Conservation (phyloP, 2,329 filamentous ascomycete genomes). For the Exophiala sideris region DNA sequence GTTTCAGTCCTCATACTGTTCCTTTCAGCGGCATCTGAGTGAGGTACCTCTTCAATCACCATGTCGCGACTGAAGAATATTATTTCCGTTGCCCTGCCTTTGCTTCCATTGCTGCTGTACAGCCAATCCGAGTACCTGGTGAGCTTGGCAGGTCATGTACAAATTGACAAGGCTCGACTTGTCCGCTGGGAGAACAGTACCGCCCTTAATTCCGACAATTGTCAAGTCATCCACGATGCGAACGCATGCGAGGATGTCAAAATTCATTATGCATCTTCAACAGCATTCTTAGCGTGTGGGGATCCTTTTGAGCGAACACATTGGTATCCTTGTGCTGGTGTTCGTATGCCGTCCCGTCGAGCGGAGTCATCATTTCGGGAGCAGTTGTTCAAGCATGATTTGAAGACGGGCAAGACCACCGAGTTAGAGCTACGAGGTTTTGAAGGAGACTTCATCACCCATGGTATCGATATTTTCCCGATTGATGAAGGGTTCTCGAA, state of each 20-base stretch:
- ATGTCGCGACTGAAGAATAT: background rate
- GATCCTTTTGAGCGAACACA: slow-evolving; percentile 17
- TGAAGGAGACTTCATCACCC: slow-evolving; percentile 24
- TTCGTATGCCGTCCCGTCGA: slow-evolving; percentile 8
- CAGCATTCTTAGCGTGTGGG: slow-evolving; percentile 21
- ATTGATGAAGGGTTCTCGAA: slow-evolving; percentile 14
- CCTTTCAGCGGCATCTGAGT: no score
- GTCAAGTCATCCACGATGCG: slow-evolving; percentile 11
- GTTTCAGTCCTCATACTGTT: no score
- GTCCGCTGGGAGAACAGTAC: slow-evolving; percentile 21
- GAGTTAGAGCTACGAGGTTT: slow-evolving; percentile 14
- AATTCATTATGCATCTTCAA: slow-evolving; percentile 20
- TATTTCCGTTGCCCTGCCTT: slow-evolving; percentile 7
- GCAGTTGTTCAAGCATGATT: slow-evolving; percentile 21
- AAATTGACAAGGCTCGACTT: slow-evolving; percentile 20
- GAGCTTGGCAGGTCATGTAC: slow-evolving; percentile 8
- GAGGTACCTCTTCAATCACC: no score
- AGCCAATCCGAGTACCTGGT: slow-evolving; percentile 9
- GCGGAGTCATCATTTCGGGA: slow-evolving; percentile 22
- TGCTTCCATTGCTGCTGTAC: slow-evolving; percentile 13
- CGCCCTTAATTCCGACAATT: slow-evolving; percentile 16
- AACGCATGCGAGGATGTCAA: slow-evolving; percentile 24
- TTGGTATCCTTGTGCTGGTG: slow-evolving; percentile 23
- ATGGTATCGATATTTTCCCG: slow-evolving; percentile 20
- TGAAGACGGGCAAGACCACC: slow-evolving; percentile 14